A percentile compares a stretch with the other conserved stretches of the same genome.
Evolutionary conservation across 768 basidiomycete species (phyloP).

Genomic region (Boletus rufocinnamomeus): DNA sequence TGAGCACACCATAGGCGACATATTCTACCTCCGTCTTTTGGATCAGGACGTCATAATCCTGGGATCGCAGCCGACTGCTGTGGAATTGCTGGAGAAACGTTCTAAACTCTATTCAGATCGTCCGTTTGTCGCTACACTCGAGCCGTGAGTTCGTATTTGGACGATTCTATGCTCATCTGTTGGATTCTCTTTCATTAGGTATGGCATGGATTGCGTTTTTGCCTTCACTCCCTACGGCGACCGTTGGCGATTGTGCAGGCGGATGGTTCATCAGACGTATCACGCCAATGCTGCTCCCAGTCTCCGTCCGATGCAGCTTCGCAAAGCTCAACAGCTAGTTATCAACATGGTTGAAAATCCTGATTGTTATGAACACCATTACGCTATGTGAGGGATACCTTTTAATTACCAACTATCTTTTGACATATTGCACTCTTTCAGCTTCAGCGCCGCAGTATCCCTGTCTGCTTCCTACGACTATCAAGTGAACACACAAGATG

Average conservation of each 20-base stretch:
- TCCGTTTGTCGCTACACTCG: not conserved
- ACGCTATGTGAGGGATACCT: not conserved
- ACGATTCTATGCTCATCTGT: not conserved
- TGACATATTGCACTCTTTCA: not conserved
- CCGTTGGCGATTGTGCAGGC: slow-evolving; percentile 2
- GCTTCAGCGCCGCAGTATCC: not conserved
- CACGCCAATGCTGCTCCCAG: not conserved
- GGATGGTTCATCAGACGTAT: slow-evolving; percentile 11
- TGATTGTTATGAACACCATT: not conserved
- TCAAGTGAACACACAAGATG: not conserved
- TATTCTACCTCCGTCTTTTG: not conserved
- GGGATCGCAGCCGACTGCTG: not conserved
- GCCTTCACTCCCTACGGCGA: slow-evolving; percentile 10
- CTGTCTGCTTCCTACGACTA: slow-evolving; percentile 8
- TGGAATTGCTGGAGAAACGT: not conserved
- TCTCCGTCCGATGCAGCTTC: slow-evolving; percentile 3
- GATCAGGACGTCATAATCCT: not conserved
- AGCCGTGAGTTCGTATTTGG: not conserved
- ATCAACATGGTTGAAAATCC: not conserved
- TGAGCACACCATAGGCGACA: not conserved
- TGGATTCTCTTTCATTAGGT: slow-evolving; percentile 1
- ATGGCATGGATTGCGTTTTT: slow-evolving; percentile 10
- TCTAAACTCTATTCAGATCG: not conserved
- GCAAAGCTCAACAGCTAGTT: not conserved
- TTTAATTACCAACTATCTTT: not conserved